Evolutionary conservation across 257 asterid genomes (phyloP).

Genomic region (Pogostemon cablin): DNA sequence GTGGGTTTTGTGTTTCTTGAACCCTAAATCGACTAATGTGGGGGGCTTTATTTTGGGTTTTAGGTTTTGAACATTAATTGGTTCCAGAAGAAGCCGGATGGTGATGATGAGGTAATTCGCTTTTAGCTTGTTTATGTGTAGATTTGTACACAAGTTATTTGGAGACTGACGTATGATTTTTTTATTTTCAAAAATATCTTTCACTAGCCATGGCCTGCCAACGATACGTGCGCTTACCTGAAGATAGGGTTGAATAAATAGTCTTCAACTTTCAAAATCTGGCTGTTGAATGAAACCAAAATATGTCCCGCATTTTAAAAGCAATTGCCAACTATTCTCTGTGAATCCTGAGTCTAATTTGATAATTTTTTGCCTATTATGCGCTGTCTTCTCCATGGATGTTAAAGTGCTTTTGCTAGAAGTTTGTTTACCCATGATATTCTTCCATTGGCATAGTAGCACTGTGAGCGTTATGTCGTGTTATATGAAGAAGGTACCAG

Average conservation of each 20-base stretch:
- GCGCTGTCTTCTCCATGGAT: conserved; percentile 9
- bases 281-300: background rate
- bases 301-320: no score
- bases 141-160: background rate
- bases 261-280: conserved; percentile 3
- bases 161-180: conserved; percentile 6
- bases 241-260: conserved; percentile 6
- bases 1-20: conserved; percentile 20
- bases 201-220: background rate
- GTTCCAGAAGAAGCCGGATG: conserved; percentile 93
- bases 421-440: background rate
- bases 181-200: background rate
- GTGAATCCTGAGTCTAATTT: background rate
- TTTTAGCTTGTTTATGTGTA: conserved; percentile 9
- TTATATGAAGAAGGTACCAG: background rate
- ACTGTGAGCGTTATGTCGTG: background rate
- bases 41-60: conserved; percentile 10
- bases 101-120: conserved; percentile 74
- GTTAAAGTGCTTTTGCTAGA: background rate
- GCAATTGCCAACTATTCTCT: conserved; percentile 3
- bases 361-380: conserved; percentile 1
- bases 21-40: conserved; percentile 24
- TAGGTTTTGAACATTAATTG: conserved; percentile 83
- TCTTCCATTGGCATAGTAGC: background rate
- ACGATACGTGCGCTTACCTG: conserved; percentile 7